Conservation (phyloP, 768 basidiomycete species). For the Kwoniella heveanensis region DNA sequence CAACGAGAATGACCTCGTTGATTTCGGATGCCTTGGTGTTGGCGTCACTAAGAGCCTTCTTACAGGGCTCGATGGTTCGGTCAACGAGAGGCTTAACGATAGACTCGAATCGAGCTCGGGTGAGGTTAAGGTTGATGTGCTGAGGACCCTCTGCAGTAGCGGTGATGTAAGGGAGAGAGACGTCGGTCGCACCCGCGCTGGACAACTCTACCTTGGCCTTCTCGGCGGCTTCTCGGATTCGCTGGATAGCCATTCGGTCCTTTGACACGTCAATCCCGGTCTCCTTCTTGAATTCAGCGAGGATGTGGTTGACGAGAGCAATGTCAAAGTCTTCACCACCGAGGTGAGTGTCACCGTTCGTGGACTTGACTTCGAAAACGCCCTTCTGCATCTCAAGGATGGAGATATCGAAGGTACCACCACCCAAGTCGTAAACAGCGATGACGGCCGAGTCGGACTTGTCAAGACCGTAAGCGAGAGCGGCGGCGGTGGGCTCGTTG, state of each 20-base stretch:
- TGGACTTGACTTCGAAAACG: constrained; percentile 99
- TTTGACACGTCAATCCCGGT: constrained; percentile 74
- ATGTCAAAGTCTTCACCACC: constrained; percentile 98
- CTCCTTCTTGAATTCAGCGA: constrained; percentile 94
- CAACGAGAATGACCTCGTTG: constrained; percentile 95
- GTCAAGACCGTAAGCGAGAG: constrained; percentile 96
- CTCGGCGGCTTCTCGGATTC: constrained; percentile 98
- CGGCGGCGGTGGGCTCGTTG: constrained; percentile 98
- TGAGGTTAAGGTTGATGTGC: constrained; percentile 91
- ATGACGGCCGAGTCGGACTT: constrained; percentile 80
- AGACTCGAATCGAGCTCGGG: constrained; percentile 84
- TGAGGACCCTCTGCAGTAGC: constrained; percentile 92
- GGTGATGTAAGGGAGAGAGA: constrained; percentile 98
- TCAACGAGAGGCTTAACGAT: constrained; percentile 80
- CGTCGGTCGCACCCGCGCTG: constrained; percentile 90
- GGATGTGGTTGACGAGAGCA: constrained; percentile 77
- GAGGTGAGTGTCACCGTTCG: constrained; percentile 97
- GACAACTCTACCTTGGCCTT: constrained; percentile 99
- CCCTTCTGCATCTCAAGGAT: constrained; percentile 99
- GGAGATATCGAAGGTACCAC: constrained; percentile 99
- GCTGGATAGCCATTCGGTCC: constrained; percentile 96
- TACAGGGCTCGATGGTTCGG: constrained; percentile 92
- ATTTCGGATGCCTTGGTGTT: constrained; percentile 90
- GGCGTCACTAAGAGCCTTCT: constrained; percentile 93
- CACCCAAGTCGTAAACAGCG: constrained; percentile 97